Evolutionary conservation across 2,329 filamentous ascomycete genomes (phyloP).

Genomic region (Phialophora macrospora): DNA sequence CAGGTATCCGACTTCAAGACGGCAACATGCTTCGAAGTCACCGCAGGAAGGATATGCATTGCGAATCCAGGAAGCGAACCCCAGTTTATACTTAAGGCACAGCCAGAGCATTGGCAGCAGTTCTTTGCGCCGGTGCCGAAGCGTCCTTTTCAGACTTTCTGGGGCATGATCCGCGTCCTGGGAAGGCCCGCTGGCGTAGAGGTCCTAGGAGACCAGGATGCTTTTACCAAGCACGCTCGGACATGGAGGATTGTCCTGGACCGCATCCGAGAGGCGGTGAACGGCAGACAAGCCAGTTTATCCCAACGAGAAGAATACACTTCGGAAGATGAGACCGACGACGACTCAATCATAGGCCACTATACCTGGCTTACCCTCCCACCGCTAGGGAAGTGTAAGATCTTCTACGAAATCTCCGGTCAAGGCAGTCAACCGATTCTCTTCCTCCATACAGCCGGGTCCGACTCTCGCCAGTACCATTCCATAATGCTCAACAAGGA

Average conservation of each 20-base stretch:
- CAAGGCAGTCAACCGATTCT: constrained; percentile 25
- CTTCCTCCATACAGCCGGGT: constrained; percentile 34
- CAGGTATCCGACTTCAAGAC: background rate
- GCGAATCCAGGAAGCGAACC: background rate
- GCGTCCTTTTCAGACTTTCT: constrained; percentile 34
- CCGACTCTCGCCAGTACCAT: constrained; percentile 33
- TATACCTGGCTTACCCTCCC: constrained; percentile 32
- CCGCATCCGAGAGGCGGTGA: constrained; percentile 21
- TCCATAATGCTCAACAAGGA: constrained; percentile 31
- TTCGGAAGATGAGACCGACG: constrained; percentile 28
- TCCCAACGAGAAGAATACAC: background rate
- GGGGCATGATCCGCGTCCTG: constrained; percentile 35
- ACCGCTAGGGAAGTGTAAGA: constrained; percentile 31
- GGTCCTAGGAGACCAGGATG: constrained; percentile 22
- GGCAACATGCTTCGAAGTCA: background rate
- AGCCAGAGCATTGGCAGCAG: constrained; percentile 25
- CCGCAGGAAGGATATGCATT: background rate
- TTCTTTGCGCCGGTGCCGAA: constrained; percentile 25
- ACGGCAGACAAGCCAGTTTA: background rate
- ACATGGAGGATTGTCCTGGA: constrained; percentile 30
- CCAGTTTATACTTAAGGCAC: constrained; percentile 26
- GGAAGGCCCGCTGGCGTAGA: constrained; percentile 27
- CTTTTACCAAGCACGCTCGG: constrained; percentile 26
- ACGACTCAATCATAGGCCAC: constrained; percentile 32
- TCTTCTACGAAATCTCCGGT: constrained; percentile 35